Evolutionary conservation across 345 rosid species (phyloP), one percentile per base, ranked within the genome.

Genomic region (Rhizophora apiculata): DNA sequence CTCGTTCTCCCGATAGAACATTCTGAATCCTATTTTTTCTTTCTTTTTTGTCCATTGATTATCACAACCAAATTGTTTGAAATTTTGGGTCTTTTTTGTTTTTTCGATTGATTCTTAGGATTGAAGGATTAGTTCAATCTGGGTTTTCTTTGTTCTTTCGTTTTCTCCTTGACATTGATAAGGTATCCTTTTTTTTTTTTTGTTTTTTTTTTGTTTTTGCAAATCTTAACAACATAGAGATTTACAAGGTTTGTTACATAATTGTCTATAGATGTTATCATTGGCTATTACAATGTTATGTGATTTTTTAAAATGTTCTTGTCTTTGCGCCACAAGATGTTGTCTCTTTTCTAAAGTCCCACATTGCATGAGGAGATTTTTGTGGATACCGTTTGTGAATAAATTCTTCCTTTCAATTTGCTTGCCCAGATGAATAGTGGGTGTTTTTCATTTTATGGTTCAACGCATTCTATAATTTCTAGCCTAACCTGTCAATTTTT

Each of bases 91-190:
- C 65, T 69, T 62, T 34, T 34, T 32, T 32, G 4, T 32, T 32
- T 32, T 32, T 52, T 16, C 54, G 10, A 37, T 26, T 43, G 54
- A 62, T 59, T 49, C 60, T 72, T 31, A 65, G 39, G 60, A 52
- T 77, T 79, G 79, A 78, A 81, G 72, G 81, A 79, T 81, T 78
- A 65, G 15, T 79, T 43, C 62, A 60, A 59, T 26, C 27, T 30
- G 24, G 61, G 48, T 26, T 71, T 32, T 36, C 2, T 73, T 51
- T 24, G n/a, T 27, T 34, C 36, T 2, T 9, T 20, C 48, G 19
- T 31, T 6, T 20, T 54, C 58, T 54, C 27, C 26, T 34, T 34
- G 31, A 63, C 64, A 57, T 74, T 76, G 62, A 30, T 70, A 70
- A 76, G 81, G 83, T 81, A 65, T 61, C 21, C 29, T 1, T 22